Conservation (phyloP, 1,139 yeast genomes). For the Wickerhamomyces sp. region DNA sequence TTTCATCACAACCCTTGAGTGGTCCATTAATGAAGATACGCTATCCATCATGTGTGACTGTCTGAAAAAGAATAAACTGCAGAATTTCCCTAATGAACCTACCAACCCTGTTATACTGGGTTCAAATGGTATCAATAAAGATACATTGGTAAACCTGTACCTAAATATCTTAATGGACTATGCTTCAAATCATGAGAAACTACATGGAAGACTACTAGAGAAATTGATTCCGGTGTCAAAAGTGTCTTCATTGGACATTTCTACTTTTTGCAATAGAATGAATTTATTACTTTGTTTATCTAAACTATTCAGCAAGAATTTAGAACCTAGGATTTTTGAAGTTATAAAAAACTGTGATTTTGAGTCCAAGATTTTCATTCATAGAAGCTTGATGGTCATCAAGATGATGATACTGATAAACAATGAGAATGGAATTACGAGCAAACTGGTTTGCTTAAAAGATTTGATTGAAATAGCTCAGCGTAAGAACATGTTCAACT, state of each 20-base stretch:
- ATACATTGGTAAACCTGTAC: conserved; percentile 13
- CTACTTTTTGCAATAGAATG: conserved; percentile 18
- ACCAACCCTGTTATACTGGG: conserved; percentile 7
- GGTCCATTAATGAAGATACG: conserved; percentile 14
- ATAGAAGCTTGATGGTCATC: conserved; percentile 8
- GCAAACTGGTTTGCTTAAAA: conserved; percentile 5
- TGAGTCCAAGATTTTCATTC: conserved; percentile 5
- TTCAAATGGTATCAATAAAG: conserved; percentile 8
- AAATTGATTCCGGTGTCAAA: conserved; percentile 19
- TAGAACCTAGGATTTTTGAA: conserved; percentile 15
- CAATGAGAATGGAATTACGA: conserved; percentile 2
- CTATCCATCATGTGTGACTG: conserved; percentile 16
- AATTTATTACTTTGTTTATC: conserved; percentile 16
- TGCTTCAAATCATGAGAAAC: conserved; percentile 1
- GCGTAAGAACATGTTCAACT: conserved; percentile 1
- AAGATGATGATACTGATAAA: conserved; percentile 7
- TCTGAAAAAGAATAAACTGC: conserved; percentile 17
- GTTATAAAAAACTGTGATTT: conserved; percentile 5
- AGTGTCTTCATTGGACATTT: conserved; percentile 6
- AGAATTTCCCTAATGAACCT: conserved; percentile 13
- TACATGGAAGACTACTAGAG: conserved; percentile 17
- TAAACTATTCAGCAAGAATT: conserved; percentile 10
- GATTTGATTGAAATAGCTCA: conserved; percentile 6
- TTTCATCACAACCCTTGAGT: conserved; percentile 5
- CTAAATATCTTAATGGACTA: conserved; percentile 14